Evolutionary conservation across 163 green algal species (phyloP).

Genomic region (Trebouxia gelatinosa): DNA sequence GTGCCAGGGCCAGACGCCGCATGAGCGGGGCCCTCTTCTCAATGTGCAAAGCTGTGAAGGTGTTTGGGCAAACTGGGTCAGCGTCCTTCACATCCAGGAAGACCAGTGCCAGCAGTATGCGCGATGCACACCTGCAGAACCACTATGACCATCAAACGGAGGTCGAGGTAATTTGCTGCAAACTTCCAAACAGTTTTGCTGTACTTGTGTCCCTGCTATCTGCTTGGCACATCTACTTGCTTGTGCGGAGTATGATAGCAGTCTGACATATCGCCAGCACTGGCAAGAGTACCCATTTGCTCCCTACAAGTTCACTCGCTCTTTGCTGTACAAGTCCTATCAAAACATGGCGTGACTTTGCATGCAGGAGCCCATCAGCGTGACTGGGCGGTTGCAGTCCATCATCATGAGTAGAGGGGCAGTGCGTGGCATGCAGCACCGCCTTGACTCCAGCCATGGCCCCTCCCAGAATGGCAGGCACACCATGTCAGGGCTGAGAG

Average conservation of each 20-base stretch:
- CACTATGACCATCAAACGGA: neutral
- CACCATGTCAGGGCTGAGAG: neutral
- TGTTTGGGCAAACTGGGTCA: conserved; percentile 6
- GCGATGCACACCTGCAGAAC: conserved; percentile 7
- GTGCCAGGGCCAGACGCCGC: neutral
- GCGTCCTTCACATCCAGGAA: conserved; percentile 22
- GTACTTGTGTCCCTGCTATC: neutral
- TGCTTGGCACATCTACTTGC: too few relatives aligned
- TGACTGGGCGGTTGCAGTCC: conserved; percentile 5
- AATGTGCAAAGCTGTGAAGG: neutral
- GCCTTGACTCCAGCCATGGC: neutral
- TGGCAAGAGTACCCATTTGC: too few relatives aligned
- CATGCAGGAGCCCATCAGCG: neutral
- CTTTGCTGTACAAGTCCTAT: neutral
- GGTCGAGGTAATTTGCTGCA: neutral
- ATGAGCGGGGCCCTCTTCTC: neutral
- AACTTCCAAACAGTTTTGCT: neutral
- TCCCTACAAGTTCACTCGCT: too few relatives aligned
- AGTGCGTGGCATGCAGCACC: neutral
- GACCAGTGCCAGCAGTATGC: conserved; percentile 20
- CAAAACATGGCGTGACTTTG: neutral
- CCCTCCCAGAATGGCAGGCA: neutral
- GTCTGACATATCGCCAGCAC: too few relatives aligned
- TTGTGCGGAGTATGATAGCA: too few relatives aligned
- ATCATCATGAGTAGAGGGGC: conserved; percentile 8